Evolutionary conservation across 2,329 filamentous ascomycete species (phyloP).

Genomic region (Didymella pinodella): DNA sequence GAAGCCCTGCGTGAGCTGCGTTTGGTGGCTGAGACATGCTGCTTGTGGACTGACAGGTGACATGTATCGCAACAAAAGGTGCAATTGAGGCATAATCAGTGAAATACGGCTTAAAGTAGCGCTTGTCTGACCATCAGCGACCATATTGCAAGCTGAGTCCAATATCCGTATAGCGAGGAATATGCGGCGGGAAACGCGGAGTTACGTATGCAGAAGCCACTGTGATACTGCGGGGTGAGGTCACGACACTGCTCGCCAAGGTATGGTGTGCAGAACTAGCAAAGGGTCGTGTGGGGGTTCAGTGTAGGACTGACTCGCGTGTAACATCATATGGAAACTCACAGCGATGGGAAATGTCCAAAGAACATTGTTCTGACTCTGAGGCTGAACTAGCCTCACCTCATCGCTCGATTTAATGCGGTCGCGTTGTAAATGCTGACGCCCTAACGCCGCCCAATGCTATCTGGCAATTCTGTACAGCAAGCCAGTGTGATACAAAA

Average conservation of each 20-base stretch:
- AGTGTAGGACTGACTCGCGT: constrained; percentile 15
- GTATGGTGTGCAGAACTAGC: constrained; percentile 27
- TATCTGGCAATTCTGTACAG: constrained; percentile 11
- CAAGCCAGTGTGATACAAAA: constrained; percentile 20
- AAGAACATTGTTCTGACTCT: neutral
- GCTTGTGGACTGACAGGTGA: constrained; percentile 11
- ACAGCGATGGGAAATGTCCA: neutral
- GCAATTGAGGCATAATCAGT: neutral
- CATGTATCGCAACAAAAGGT: neutral
- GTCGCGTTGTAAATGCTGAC: constrained; percentile 34
- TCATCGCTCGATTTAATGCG: constrained; percentile 5
- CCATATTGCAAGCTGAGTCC: neutral
- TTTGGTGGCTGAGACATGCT: constrained; percentile 13
- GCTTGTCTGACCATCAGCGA: too few relatives aligned
- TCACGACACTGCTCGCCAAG: constrained; percentile 31
- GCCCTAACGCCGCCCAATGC: constrained; percentile 41
- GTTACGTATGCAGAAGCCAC: constrained; percentile 14
- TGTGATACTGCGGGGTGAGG: constrained; percentile 36
- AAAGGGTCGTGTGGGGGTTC: constrained; percentile 21
- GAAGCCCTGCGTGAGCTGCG: constrained; percentile 5
- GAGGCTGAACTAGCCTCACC: neutral
- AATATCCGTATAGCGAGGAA: neutral
- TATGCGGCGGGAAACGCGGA: constrained; percentile 13
- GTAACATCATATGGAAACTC: neutral
- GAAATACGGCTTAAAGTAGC: neutral